Evolutionary conservation across 495 filamentous ascomycete species (phyloP).

Genomic region (Neurospora sp.): DNA sequence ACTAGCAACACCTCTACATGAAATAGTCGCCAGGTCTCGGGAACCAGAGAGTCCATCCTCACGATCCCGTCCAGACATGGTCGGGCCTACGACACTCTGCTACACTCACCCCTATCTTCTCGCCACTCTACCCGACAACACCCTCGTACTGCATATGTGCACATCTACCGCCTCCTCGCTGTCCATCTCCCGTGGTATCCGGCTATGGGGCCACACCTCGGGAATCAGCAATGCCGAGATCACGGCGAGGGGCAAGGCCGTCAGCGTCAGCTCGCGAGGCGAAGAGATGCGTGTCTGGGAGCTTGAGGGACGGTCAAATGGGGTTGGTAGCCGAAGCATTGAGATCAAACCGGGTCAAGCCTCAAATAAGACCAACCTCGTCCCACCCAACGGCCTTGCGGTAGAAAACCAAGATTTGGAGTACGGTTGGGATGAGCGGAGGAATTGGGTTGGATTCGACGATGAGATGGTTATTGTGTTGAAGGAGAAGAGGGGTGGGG

Average conservation of each 20-base stretch:
- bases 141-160: constrained; percentile 75
- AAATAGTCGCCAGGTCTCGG: background rate
- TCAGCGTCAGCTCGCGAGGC: constrained; percentile 72
- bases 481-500: constrained; percentile 54
- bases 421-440: constrained; percentile 20
- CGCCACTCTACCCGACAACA: constrained; percentile 83
- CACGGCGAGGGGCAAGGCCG: constrained; percentile 76
- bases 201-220: constrained; percentile 91
- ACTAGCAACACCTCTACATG: constrained; percentile 7
- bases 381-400: background rate
- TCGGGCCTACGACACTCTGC: constrained; percentile 61
- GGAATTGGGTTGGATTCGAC: constrained; percentile 78
- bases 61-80: background rate
- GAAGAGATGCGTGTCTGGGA: constrained; percentile 93
- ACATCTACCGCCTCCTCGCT: constrained; percentile 58
- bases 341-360: constrained; percentile 34
- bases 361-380: constrained; percentile 4
- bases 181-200: constrained; percentile 60
- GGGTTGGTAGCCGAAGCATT: constrained; percentile 23
- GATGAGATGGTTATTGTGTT: constrained; percentile 87
- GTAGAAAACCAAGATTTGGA: background rate
- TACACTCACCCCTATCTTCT: constrained; percentile 91
- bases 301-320: constrained; percentile 58
- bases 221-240: constrained; percentile 81
- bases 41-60: background rate